Base-by-base conservation (phyloP, 129 eudicot species). In the Lactuca sativa region DNA sequence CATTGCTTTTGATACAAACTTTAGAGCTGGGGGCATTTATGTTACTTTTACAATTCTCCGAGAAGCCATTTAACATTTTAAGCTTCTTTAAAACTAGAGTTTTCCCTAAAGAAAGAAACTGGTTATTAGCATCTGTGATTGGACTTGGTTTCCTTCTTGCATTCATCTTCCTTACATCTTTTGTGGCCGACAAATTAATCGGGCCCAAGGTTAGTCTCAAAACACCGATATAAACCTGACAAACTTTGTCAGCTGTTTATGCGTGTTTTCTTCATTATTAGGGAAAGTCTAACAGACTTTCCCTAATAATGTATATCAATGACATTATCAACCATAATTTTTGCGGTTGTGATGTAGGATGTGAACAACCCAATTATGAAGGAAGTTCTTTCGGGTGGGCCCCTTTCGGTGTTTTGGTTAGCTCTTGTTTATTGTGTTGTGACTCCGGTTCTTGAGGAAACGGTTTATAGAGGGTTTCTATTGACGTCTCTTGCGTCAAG, bases 361-460 rank as follows among this genome's bases (percentile, higher is more conserved):
- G 93, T 86, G 38, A 88, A 81, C 79, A 77, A 86, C 77, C 95
- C 95, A 6, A 21, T 76, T 57, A 70, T 92, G 60, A 89, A 89
- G 83, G 95, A 89, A 78, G 83, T 86, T 64, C 80, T 92, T 14
- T 77, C 82, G 13, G 81, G 90, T 36, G 95, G 96, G 70, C 5
- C 83, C 44, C 59, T 64, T 49, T 81, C 98, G 6, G 52, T 70
- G 52, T 25, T 74, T 4, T 80, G 88, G 31, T 82, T 88, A 61
- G 56, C 72, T 10, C 78, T 89, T 15, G 81, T 75, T 14, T 92
- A 92, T 63, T 89, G 95, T 74, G 7, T 89, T 7, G 63, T 92
- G 62, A 82, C 90, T 41, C 98, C 98, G 7, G 48, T 89, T 64
- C 83, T 92, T 18, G 98, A 92, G 77, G 98, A 92, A 81, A 68